phyloP scores from a whole-genome alignment of 129 eudicot genomes.

The Saposhnikovia divaricata region DNA sequence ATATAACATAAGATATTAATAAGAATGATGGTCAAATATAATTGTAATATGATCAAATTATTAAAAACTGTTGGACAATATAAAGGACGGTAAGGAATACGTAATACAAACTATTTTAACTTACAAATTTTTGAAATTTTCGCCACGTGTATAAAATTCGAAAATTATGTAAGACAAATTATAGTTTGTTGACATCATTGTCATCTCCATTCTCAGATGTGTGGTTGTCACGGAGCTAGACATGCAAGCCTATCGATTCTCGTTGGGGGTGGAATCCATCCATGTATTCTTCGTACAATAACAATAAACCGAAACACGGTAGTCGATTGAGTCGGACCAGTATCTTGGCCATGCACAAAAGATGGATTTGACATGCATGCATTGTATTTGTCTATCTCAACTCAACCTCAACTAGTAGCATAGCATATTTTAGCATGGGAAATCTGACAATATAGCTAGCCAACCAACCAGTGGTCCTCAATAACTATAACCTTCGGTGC shows the following conservation, averaged over 20 bases:
- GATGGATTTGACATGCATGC: neutral
- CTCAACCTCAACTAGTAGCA: neutral
- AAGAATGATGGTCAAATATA: too few relatives aligned
- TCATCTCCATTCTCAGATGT: neutral
- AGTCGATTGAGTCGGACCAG: neutral
- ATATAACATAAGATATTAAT: too few relatives aligned
- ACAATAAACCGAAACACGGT: neutral
- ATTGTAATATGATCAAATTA: too few relatives aligned
- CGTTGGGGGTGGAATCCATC: neutral
- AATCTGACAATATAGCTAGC: neutral
- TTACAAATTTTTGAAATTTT: too few relatives aligned
- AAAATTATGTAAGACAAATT: too few relatives aligned
- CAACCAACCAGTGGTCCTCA: neutral
- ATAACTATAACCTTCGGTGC: neutral
- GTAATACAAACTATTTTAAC: too few relatives aligned
- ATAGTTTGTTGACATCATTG: neutral
- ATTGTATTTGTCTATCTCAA: neutral
- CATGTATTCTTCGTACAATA: neutral
- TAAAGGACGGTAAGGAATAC: too few relatives aligned
- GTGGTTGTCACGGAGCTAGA: neutral
- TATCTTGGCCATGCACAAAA: neutral
- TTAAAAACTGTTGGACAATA: too few relatives aligned
- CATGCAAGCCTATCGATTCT: neutral
- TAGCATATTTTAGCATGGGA: neutral
- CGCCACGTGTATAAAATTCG: too few relatives aligned